Percentiles rank a stretch among this genome's conserved stretches.
These are phyloP conservation scores for Coccomyxa sp. DNA, from an alignment of 139 green algal species.

Conservation along the genomic window DNA sequence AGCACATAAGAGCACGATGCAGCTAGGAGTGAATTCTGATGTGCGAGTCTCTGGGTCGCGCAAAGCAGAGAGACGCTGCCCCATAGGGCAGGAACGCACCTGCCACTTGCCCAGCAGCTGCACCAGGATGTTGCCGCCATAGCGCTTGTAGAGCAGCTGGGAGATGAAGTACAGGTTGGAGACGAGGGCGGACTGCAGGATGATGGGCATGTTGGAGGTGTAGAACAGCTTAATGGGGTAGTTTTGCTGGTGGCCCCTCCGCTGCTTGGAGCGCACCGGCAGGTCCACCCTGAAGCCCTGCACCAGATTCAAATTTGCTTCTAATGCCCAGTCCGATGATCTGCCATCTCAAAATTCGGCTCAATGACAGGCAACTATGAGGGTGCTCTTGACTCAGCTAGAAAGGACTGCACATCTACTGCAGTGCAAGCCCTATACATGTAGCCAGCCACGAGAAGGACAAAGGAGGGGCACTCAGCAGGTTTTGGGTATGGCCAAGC, in stretches of 20 bases:
- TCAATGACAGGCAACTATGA: too few species aligned
- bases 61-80: too few species aligned
- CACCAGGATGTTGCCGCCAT: slow-evolving; percentile 91
- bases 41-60: too few species aligned
- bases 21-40: too few species aligned
- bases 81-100: slow-evolving; percentile 20
- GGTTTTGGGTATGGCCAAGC: background rate
- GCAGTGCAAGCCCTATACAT: too few species aligned
- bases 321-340: too few species aligned
- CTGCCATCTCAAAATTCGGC: too few species aligned
- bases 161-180: slow-evolving; percentile 99
- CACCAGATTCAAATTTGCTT: slow-evolving; percentile 15
- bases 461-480: background rate
- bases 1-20: too few species aligned
- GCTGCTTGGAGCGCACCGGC: slow-evolving; percentile 90
- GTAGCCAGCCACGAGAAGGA: background rate
- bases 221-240: slow-evolving; percentile 99
- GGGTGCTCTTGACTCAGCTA: too few species aligned
- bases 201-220: slow-evolving; percentile 99
- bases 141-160: slow-evolving; percentile 98
- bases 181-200: slow-evolving; percentile 94
- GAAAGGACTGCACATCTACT: too few species aligned
- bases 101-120: slow-evolving; percentile 82
- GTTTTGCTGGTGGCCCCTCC: slow-evolving; percentile 73
- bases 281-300: slow-evolving; percentile 98